Conservation (phyloP, 345 rosid species). For the Populus euphratica region DNA sequence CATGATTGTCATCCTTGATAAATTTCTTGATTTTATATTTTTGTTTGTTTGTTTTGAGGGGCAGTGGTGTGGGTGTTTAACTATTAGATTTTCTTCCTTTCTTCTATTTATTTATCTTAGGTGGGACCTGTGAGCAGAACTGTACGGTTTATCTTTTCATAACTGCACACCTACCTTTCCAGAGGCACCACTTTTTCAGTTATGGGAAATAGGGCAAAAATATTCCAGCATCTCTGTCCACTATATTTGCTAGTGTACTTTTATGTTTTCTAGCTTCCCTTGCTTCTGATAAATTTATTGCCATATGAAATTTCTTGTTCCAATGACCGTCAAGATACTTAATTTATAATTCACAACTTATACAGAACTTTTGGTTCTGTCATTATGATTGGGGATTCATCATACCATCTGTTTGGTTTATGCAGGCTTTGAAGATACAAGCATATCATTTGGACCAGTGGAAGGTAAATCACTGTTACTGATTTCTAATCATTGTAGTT, state of each 20-base stretch:
- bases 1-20: background rate
- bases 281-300: background rate
- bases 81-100: background rate
- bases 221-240: background rate
- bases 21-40: background rate
- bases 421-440: slow-evolving; percentile 87
- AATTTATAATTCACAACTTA: background rate
- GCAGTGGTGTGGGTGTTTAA: background rate
- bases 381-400: background rate
- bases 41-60: background rate
- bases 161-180: background rate
- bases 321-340: background rate
- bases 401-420: slow-evolving; percentile 14
- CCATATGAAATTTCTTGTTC: background rate
- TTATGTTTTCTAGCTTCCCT: background rate
- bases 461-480: slow-evolving; percentile 59
- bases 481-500: slow-evolving; percentile 18
- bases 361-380: background rate
- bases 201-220: background rate
- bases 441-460: slow-evolving; percentile 81
- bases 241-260: background rate
- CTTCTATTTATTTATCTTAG: background rate
- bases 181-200: background rate
- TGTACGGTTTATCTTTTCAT: background rate
- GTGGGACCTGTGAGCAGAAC: background rate